phyloP scores from a whole-genome alignment of 306 rosid genomes.

The Trichosanthes truncata region DNA sequence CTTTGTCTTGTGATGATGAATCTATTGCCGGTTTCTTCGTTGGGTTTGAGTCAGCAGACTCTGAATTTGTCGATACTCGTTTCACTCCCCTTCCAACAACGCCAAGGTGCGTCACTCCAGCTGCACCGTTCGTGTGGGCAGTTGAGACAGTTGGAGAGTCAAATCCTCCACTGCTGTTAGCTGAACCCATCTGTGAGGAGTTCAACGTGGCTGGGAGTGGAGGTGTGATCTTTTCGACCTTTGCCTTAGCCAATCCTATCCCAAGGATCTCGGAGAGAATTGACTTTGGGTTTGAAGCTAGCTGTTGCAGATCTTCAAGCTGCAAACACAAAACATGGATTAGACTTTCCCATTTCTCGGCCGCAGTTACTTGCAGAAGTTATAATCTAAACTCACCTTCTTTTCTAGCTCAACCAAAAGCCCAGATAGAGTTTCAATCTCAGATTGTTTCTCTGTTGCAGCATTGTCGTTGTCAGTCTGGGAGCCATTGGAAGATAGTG shows the following conservation, averaged over 20 bases:
- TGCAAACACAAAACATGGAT: conserved; percentile 23
- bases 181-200: conserved; percentile 59
- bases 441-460: conserved; percentile 49
- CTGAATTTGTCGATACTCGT: conserved; percentile 43
- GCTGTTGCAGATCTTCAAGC: conserved; percentile 95
- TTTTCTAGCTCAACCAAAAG: conserved; percentile 83
- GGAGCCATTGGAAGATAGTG: conserved; percentile 13
- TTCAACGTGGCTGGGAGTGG: conserved; percentile 30
- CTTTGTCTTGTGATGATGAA: conserved; percentile 43
- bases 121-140: conserved; percentile 58
- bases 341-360: background rate
- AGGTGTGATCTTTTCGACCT: conserved; percentile 33
- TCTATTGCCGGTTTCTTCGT: conserved; percentile 55
- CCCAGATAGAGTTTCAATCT: conserved; percentile 66
- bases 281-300: conserved; percentile 59
- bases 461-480: conserved; percentile 33
- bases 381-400: conserved; percentile 40
- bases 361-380: background rate
- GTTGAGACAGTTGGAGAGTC: conserved; percentile 85
- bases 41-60: conserved; percentile 34
- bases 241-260: conserved; percentile 47
- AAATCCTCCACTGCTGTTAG: conserved; percentile 46
- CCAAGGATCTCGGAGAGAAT: conserved; percentile 69
- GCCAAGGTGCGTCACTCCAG: conserved; percentile 89
- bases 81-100: conserved; percentile 97